phyloP scores from a whole-genome alignment of 352 stramenopile genomes.

The Aphanomyces cochlioides region DNA sequence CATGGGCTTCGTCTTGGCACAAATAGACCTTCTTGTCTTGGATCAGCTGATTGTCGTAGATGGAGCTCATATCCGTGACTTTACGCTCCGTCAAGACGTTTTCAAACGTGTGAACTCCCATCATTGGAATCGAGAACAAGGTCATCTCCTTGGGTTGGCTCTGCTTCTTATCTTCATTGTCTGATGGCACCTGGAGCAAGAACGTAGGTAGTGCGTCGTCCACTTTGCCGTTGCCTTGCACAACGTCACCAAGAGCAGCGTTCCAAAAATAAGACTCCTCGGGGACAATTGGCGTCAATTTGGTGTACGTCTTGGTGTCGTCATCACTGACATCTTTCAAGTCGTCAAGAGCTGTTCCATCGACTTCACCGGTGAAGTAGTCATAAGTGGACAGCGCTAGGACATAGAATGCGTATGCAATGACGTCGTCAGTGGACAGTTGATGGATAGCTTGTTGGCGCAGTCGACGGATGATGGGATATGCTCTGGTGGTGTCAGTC shows the following conservation, averaged over 20 bases:
- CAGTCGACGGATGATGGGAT: not conserved
- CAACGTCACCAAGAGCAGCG: no score
- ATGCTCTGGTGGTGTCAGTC: no score
- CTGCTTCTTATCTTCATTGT: not conserved
- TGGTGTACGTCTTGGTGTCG: not conserved
- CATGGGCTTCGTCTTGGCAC: not conserved
- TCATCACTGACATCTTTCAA: not conserved
- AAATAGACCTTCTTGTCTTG: not conserved
- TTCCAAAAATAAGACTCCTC: not conserved
- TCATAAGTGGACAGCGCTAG: not conserved
- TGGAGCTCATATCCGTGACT: not conserved
- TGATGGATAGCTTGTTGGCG: not conserved
- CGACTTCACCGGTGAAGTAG: not conserved
- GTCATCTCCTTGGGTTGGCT: not conserved
- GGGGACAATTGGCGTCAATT: not conserved
- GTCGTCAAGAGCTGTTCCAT: no score
- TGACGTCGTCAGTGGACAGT: not conserved
- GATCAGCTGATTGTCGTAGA: not conserved
- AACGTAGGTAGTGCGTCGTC: not conserved
- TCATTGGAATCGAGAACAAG: not conserved
- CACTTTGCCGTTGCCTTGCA: not conserved
- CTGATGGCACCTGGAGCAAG: not conserved
- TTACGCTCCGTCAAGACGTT: not conserved
- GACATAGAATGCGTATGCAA: constrained; percentile 2
- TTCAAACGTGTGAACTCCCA: not conserved